phyloP scores from a whole-genome alignment of 2,329 filamentous ascomycete species.

The Ophiosphaerella herpotricha region DNA sequence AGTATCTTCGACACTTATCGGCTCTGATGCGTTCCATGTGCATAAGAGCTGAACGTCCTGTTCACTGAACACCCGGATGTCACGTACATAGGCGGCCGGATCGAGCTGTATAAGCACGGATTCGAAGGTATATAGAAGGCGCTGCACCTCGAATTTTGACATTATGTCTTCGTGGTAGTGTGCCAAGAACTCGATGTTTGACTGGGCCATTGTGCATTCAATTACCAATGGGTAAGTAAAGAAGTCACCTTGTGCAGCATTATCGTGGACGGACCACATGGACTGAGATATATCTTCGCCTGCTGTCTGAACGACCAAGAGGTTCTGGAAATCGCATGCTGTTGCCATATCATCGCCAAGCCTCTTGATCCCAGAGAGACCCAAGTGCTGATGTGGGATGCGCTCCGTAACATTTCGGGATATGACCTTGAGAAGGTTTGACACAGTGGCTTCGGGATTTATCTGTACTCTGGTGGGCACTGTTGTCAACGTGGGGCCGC shows the following conservation, averaged over 20 bases:
- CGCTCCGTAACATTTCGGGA: slow-evolving; percentile 27
- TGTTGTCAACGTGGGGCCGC: slow-evolving; percentile 47
- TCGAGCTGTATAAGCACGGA: slow-evolving; percentile 33
- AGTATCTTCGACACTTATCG: slow-evolving; percentile 27
- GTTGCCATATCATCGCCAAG: slow-evolving; percentile 58
- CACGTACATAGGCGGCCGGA: slow-evolving; percentile 21
- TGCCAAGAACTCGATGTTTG: slow-evolving; percentile 25
- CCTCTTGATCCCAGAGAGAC: slow-evolving; percentile 44
- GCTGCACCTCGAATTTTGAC: slow-evolving; percentile 34
- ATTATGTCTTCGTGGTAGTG: slow-evolving; percentile 36
- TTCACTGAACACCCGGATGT: slow-evolving; percentile 32
- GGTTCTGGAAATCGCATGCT: slow-evolving; percentile 61
- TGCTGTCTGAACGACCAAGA: slow-evolving; percentile 58
- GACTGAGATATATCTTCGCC: slow-evolving; percentile 26
- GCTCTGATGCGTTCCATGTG: slow-evolving; percentile 29
- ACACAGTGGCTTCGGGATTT: slow-evolving; percentile 26
- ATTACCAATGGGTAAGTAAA: slow-evolving; percentile 42
- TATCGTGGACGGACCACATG: slow-evolving; percentile 35
- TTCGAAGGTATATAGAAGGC: slow-evolving; percentile 36
- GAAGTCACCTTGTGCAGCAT: slow-evolving; percentile 35
- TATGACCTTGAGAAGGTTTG: slow-evolving; percentile 27
- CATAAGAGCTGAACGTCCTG: slow-evolving; percentile 30
- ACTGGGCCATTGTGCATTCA: slow-evolving; percentile 31
- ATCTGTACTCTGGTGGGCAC: slow-evolving; percentile 44
- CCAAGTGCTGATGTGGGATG: slow-evolving; percentile 46